Conservation (phyloP, 192 early-diverging fungal species). For the Blastocladiella britannica region DNA sequence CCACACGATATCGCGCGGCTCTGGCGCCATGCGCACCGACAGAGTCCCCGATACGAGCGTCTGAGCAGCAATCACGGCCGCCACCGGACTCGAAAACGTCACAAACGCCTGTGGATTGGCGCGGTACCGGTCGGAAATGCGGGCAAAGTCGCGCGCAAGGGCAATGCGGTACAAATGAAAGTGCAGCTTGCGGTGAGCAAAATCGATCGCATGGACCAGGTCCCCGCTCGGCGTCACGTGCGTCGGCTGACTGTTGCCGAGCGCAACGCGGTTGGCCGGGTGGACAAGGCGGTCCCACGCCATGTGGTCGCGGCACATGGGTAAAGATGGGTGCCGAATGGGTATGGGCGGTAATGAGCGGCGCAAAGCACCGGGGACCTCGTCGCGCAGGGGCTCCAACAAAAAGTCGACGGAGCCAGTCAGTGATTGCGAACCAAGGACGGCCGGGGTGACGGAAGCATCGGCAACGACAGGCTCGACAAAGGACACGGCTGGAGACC, state of each 20-base stretch:
- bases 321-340: too few species aligned
- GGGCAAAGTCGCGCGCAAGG: slow-evolving; percentile 14
- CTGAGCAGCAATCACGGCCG: slow-evolving; percentile 34
- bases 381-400: too few species aligned
- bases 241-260: slow-evolving; percentile 17
- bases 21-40: slow-evolving; percentile 32
- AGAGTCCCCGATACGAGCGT: slow-evolving; percentile 25
- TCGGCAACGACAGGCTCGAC: too few species aligned
- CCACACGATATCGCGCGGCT: slow-evolving; percentile 43
- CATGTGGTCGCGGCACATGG: background rate
- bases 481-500: too few species aligned
- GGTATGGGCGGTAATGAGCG: too few species aligned
- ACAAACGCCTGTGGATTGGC: slow-evolving; percentile 35
- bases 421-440: too few species aligned
- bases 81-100: slow-evolving; percentile 30
- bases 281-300: background rate
- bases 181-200: slow-evolving; percentile 18
- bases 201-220: slow-evolving; percentile 13
- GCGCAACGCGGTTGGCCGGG: background rate
- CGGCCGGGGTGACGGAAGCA: too few species aligned
- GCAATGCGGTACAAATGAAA: slow-evolving; percentile 16
- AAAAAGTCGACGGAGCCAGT: too few species aligned
- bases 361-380: too few species aligned
- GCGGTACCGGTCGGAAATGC: slow-evolving; percentile 16
- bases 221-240: slow-evolving; percentile 7